phyloP scores from a whole-genome alignment of 1,284 basidiomycete species.

The Cryptococcus sp. region DNA sequence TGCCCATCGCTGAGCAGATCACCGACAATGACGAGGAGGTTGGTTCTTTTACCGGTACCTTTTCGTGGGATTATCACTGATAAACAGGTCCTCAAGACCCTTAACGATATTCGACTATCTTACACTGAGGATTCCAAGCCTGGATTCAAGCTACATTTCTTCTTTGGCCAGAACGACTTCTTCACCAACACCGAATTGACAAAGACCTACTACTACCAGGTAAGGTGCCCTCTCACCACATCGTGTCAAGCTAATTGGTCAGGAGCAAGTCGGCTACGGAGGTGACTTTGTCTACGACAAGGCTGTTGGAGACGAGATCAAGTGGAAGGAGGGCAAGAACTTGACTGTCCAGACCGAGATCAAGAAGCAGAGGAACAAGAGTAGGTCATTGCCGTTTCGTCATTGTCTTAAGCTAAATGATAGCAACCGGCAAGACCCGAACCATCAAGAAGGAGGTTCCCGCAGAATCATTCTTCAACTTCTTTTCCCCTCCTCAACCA shows the following conservation, averaged over 20 bases:
- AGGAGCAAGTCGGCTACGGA: constrained; percentile 81
- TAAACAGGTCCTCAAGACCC: constrained; percentile 56
- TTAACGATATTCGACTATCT: constrained; percentile 64
- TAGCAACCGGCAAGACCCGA: constrained; percentile 89
- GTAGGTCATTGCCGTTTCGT: constrained; percentile 49
- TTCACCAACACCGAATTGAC: constrained; percentile 79
- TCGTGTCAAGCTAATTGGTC: neutral
- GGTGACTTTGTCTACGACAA: constrained; percentile 96
- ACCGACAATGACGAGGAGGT: constrained; percentile 84
- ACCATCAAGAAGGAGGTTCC: constrained; percentile 83
- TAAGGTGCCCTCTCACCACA: constrained; percentile 25
- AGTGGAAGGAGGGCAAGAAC: constrained; percentile 98
- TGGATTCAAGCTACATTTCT: constrained; percentile 87
- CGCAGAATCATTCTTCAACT: constrained; percentile 94
- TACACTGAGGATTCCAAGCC: constrained; percentile 66
- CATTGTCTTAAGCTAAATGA: neutral
- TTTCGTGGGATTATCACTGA: neutral
- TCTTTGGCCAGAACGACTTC: constrained; percentile 78
- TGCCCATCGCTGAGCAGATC: constrained; percentile 81
- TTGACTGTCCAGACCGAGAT: constrained; percentile 96
- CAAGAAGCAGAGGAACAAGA: constrained; percentile 99
- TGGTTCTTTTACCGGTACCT: constrained; percentile 36
- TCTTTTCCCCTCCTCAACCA: constrained; percentile 82
- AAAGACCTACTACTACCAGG: constrained; percentile 94
- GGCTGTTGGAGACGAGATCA: constrained; percentile 82